Evolutionary conservation across 768 basidiomycete species (phyloP).

Genomic region (Crucibulum laeve): DNA sequence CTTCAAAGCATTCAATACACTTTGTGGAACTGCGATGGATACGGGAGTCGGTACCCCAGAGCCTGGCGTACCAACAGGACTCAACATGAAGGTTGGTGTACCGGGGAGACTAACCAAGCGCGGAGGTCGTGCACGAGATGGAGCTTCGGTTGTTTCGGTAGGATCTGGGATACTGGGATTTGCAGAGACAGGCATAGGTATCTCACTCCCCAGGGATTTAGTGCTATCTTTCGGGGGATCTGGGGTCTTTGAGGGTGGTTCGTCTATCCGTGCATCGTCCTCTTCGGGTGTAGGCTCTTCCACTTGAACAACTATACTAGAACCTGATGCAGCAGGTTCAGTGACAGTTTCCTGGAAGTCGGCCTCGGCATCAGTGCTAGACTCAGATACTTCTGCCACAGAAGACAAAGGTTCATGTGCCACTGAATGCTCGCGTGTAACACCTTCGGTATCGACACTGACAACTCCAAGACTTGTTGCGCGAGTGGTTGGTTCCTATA

Average conservation of each 20-base stretch:
- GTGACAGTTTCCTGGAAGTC: no score
- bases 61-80: constrained; percentile 16
- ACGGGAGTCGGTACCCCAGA: constrained; percentile 12
- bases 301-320: no score
- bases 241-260: no score
- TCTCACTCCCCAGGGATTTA: not conserved
- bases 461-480: constrained; percentile 10
- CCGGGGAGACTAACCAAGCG: constrained; percentile 14
- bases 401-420: no score
- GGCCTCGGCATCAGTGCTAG: no score
- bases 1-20: constrained; percentile 15
- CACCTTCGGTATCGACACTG: constrained; percentile 9
- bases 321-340: no score
- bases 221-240: no score
- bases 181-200: constrained; percentile 37
- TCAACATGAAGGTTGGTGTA: constrained; percentile 14
- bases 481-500: constrained; percentile 14
- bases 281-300: constrained; percentile 2
- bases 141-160: constrained; percentile 16
- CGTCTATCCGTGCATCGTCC: no score
- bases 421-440: no score
- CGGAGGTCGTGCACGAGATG: constrained; percentile 2
- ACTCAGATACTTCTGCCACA: no score
- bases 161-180: constrained; percentile 36
- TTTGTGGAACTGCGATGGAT: constrained; percentile 16